phyloP scores from a whole-genome alignment of 2,329 filamentous ascomycete species.

The Pseudogymnoascus sp. region DNA sequence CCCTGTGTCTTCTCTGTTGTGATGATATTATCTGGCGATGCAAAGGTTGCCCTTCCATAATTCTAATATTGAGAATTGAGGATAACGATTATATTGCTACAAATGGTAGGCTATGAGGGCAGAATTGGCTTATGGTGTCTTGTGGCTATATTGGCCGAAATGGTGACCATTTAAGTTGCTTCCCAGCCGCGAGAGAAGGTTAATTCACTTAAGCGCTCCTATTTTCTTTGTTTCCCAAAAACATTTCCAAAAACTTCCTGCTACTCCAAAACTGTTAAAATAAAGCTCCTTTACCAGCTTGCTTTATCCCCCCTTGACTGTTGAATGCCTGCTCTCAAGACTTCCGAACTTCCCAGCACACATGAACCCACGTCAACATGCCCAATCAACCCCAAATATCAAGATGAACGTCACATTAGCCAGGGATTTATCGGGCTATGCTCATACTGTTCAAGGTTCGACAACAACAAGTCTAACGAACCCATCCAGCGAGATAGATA shows the following conservation, averaged over 20 bases:
- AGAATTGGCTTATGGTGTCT: neutral
- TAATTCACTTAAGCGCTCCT: neutral
- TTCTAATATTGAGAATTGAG: neutral
- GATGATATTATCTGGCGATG: neutral
- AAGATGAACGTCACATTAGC: neutral
- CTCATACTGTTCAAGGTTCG: neutral
- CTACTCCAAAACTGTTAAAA: neutral
- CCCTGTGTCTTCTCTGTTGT: neutral
- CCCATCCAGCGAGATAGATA: constrained; percentile 7
- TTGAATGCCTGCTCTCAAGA: neutral
- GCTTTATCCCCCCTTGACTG: neutral
- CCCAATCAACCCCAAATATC: neutral
- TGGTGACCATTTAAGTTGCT: neutral
- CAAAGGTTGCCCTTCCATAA: neutral
- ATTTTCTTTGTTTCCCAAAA: neutral
- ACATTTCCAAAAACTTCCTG: neutral
- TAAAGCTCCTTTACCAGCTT: neutral
- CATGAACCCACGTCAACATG: neutral
- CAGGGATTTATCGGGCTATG: neutral
- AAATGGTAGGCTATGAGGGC: neutral
- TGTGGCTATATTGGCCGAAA: neutral
- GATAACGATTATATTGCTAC: neutral
- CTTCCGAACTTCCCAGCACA: neutral
- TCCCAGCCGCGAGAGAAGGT: neutral
- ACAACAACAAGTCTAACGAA: neutral